A percentile compares a stretch with the other conserved stretches of the same genome.
Conservation (phyloP, 306 rosid species). For the Quercus variabilis region DNA sequence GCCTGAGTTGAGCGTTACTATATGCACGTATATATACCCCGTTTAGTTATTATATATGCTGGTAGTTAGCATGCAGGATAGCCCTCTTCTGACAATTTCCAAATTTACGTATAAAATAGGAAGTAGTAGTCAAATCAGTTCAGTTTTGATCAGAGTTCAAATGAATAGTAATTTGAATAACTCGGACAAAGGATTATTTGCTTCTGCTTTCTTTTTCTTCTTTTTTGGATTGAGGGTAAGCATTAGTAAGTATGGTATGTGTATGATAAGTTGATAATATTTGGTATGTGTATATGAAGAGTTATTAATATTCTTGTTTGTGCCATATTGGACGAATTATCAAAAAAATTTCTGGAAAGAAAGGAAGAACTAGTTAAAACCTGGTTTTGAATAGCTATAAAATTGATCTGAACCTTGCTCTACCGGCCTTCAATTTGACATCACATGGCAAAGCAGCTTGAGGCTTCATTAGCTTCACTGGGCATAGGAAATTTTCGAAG, state of each 20-base stretch:
- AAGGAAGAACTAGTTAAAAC: background rate
- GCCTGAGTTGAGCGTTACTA: background rate
- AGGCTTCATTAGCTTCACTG: no score
- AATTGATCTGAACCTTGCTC: background rate
- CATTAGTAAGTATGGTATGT: no score
- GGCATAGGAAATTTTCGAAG: no score
- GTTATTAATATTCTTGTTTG: no score
- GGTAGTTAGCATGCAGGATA: slow-evolving; percentile 15
- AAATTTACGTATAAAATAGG: no score
- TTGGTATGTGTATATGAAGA: no score
- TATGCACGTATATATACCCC: slow-evolving; percentile 8
- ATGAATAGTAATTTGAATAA: background rate
- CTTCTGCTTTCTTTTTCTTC: no score
- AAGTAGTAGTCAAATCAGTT: slow-evolving; percentile 4
- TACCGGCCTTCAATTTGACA: background rate
- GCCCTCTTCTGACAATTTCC: background rate
- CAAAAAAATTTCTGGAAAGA: background rate
- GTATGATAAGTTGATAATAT: no score
- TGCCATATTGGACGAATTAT: background rate
- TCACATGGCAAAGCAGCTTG: no score
- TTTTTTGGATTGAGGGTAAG: no score
- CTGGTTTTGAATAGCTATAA: background rate
- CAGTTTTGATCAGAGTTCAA: slow-evolving; percentile 31
- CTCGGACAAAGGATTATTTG: no score
- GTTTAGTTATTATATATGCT: background rate